Percentiles rank a stretch among this genome's conserved stretches.
Evolutionary conservation across 1,139 yeast genomes (phyloP).

Genomic region (Eremothecium coryli): DNA sequence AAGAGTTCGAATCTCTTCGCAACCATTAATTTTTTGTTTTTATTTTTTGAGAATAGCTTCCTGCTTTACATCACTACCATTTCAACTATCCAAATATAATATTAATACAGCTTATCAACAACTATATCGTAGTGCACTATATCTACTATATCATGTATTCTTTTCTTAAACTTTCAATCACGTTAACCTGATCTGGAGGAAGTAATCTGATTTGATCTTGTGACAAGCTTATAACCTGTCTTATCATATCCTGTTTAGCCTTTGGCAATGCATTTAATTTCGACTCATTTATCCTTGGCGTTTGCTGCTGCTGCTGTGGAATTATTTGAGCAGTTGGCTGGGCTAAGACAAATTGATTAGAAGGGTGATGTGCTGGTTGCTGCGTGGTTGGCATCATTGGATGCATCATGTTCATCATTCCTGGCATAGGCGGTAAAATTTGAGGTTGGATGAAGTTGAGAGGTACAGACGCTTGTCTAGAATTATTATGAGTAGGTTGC

Average conservation of each 20-base stretch:
- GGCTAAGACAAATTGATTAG: constrained; percentile 3
- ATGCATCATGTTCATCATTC: constrained; percentile 2
- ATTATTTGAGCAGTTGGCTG: constrained; percentile 22
- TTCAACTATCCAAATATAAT: too few relatives aligned
- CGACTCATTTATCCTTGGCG: constrained; percentile 12
- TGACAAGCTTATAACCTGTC: constrained; percentile 52
- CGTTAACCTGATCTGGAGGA: constrained; percentile 51
- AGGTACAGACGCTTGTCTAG: constrained; percentile 9
- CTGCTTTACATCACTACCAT: too few relatives aligned
- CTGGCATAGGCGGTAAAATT: constrained; percentile 6
- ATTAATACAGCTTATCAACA: neutral
- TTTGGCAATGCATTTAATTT: constrained; percentile 31
- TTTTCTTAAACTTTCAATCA: constrained; percentile 50
- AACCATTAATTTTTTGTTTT: constrained; percentile 15
- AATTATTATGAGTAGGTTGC: constrained; percentile 6
- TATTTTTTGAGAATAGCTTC: too few relatives aligned
- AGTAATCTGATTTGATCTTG: constrained; percentile 46
- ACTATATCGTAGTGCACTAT: too few relatives aligned
- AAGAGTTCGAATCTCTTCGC: constrained; percentile 28
- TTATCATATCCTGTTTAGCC: constrained; percentile 55
- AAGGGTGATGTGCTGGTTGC: constrained; percentile 1
- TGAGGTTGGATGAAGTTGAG: constrained; percentile 14
- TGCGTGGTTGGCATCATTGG: constrained; percentile 3
- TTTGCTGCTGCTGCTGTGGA: constrained; percentile 9
- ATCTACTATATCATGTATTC: constrained; percentile 40